Conservation (phyloP, 2,329 filamentous ascomycete species). For the Sporothrix euskadiensis region DNA sequence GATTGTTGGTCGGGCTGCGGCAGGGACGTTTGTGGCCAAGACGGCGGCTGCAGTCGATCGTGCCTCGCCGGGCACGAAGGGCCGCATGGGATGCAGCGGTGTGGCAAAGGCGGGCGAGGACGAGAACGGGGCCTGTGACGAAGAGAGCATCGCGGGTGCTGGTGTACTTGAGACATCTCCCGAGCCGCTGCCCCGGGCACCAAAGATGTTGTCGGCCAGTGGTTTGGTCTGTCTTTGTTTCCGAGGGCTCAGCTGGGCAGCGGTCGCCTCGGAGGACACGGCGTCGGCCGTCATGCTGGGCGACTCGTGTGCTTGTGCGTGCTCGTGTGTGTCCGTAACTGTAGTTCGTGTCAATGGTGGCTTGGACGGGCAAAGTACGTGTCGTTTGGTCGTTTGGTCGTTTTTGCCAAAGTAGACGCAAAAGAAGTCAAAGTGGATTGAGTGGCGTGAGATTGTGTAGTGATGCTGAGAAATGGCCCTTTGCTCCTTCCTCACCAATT, state of each 20-base stretch:
- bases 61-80: conserved; percentile 58
- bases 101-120: conserved; percentile 91
- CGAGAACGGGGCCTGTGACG: conserved; percentile 69
- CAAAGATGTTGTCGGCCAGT: conserved; percentile 44
- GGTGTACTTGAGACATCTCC: conserved; percentile 36
- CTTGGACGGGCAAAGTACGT: not conserved
- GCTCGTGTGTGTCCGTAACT: not conserved
- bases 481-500: not conserved
- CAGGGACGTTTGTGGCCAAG: conserved; percentile 80
- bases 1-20: conserved; percentile 59
- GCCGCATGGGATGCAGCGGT: conserved; percentile 74
- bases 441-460: not conserved
- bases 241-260: conserved; percentile 34
- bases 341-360: not conserved
- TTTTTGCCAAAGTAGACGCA: too few relatives aligned
- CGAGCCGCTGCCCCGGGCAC: conserved; percentile 34
- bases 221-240: conserved; percentile 38
- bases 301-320: not conserved
- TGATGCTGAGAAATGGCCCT: not conserved
- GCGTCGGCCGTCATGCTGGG: conserved; percentile 34
- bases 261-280: conserved; percentile 26
- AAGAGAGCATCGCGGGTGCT: conserved; percentile 31
- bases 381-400: not conserved
- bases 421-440: not conserved
- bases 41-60: conserved; percentile 70